A percentile compares a stretch with the other conserved stretches of the same genome.
Conservation (phyloP, 345 rosid genomes). For the Murraya paniculata region DNA sequence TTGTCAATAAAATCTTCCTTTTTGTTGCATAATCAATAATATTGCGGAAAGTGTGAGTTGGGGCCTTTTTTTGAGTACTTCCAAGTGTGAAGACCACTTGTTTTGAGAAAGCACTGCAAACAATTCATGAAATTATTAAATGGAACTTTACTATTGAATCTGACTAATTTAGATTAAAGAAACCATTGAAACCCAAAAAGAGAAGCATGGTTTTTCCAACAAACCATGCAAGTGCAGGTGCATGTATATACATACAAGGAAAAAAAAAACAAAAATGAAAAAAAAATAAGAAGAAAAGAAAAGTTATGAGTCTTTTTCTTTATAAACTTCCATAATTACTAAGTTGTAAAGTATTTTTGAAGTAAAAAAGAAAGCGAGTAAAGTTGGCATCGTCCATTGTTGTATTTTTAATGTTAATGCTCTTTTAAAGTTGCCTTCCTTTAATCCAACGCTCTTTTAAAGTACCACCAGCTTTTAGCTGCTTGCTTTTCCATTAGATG, state of each 20-base stretch:
- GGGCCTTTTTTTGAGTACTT: neutral
- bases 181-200: conserved; percentile 6
- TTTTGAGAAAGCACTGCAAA: neutral
- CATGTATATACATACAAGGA: neutral
- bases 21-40: neutral
- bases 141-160: neutral
- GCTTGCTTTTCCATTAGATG: neutral
- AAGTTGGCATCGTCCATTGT: conserved; percentile 5
- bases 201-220: conserved; percentile 6
- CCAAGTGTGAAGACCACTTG: neutral
- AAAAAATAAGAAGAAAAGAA: neutral
- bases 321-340: conserved; percentile 17
- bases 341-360: conserved; percentile 23
- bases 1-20: neutral
- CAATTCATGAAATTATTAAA: neutral
- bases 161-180: neutral
- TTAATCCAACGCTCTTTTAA: conserved; percentile 32
- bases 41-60: neutral
- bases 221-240: conserved; percentile 9
- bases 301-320: conserved; percentile 10
- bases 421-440: conserved; percentile 23
- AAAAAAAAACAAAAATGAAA: neutral
- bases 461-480: conserved; percentile 23
- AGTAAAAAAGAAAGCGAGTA: neutral
- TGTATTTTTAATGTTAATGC: conserved; percentile 4